These are phyloP conservation scores for Alternaria arbusti DNA, from an alignment of 2,329 filamentous ascomycete genomes.

Conservation along the genomic window DNA sequence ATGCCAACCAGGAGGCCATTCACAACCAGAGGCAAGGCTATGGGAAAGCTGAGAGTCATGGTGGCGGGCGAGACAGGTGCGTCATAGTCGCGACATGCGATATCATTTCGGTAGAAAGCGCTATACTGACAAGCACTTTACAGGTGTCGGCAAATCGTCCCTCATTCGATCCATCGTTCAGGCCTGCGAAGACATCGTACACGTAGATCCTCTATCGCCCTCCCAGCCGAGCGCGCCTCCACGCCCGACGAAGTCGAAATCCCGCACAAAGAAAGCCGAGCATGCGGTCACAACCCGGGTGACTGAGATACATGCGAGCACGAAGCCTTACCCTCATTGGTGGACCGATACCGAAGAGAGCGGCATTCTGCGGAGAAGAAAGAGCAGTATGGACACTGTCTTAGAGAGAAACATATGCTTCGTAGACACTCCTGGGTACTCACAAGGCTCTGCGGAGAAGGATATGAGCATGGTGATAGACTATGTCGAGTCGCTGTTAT, in stretches of 20 bases:
- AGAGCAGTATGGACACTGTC: constrained; percentile 76
- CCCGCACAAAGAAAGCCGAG: constrained; percentile 32
- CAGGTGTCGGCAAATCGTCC: constrained; percentile 86
- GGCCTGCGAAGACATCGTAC: constrained; percentile 87
- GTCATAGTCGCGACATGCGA: neutral
- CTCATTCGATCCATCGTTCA: constrained; percentile 89
- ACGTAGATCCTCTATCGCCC: constrained; percentile 72
- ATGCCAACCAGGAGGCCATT: constrained; percentile 91
- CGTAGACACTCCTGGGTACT: constrained; percentile 78
- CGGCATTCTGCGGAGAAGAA: constrained; percentile 61
- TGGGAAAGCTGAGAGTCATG: constrained; percentile 89
- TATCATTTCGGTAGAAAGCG: neutral
- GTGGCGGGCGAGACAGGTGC: constrained; percentile 79
- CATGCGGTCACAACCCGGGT: constrained; percentile 35
- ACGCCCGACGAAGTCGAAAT: constrained; percentile 30
- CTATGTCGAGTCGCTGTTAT: constrained; percentile 75
- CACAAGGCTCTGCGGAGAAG: constrained; percentile 49
- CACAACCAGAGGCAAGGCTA: constrained; percentile 80
- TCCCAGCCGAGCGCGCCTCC: constrained; percentile 34
- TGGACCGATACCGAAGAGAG: constrained; percentile 80
- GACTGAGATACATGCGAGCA: constrained; percentile 54
- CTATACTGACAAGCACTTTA: constrained; percentile 17
- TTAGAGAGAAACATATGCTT: constrained; percentile 94
- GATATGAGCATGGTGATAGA: constrained; percentile 55
- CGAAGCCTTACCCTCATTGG: constrained; percentile 79